Evolutionary conservation across 306 rosid genomes (phyloP).

Genomic region (Cucumis sativus): DNA sequence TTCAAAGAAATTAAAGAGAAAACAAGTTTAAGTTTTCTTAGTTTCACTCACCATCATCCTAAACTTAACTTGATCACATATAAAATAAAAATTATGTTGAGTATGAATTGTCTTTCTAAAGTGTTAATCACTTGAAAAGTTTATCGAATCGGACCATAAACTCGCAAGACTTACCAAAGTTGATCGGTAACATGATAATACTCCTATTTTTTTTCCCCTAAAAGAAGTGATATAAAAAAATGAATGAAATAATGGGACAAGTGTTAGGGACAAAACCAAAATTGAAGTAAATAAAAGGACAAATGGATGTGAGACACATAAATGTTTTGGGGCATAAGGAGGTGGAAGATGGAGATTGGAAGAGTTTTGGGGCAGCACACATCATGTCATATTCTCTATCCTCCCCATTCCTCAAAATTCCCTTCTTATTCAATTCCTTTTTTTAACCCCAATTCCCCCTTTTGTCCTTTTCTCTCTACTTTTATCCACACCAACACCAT

Average conservation of each 20-base stretch:
- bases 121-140: no score
- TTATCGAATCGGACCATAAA: no score
- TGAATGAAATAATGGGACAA: not conserved
- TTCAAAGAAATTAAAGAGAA: no score
- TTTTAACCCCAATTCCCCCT: not conserved
- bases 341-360: not conserved
- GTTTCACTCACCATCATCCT: no score
- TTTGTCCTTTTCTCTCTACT: not conserved
- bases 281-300: not conserved
- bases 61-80: no score
- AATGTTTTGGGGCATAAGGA: not conserved
- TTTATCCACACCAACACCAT: not conserved
- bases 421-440: not conserved
- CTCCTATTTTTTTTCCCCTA: no score
- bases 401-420: constrained; percentile 1
- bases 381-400: not conserved
- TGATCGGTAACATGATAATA: no score
- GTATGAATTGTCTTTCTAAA: no score
- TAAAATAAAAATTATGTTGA: no score
- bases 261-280: not conserved
- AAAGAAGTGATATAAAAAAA: no score
- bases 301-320: not conserved
- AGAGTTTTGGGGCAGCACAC: not conserved
- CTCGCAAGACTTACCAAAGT: no score
- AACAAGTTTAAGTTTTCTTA: no score